These are phyloP conservation scores for Thraustochytrium sp. DNA, from an alignment of 352 stramenopile genomes.

Conservation along the genomic window DNA sequence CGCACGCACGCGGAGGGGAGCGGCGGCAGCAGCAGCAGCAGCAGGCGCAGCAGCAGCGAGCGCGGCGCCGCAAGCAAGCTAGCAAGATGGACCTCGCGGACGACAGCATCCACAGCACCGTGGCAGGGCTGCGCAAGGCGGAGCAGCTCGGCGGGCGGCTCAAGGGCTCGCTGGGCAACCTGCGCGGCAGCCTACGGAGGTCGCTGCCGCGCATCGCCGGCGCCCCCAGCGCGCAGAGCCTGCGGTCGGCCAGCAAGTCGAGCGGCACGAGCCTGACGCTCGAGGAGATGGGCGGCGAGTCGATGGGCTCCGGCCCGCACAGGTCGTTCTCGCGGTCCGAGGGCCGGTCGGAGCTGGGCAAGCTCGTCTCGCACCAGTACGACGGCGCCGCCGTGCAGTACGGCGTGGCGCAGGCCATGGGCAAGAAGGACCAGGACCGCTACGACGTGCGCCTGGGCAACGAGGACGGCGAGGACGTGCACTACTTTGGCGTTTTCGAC, in stretches of 20 bases:
- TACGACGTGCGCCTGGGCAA: constrained; percentile 20
- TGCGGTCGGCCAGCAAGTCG: background rate
- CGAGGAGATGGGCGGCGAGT: background rate
- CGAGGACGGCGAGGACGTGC: constrained; percentile 20
- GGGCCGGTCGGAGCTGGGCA: background rate
- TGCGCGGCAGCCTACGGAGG: background rate
- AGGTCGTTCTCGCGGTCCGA: background rate
- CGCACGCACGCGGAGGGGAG: background rate
- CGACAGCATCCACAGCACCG: constrained; percentile 18
- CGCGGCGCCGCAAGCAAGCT: background rate
- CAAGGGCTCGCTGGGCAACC: background rate
- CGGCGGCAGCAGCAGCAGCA: background rate
- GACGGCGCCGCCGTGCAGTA: background rate
- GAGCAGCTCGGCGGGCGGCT: background rate
- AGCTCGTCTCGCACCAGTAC: constrained; percentile 1
- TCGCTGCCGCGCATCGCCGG: background rate
- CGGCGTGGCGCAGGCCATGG: constrained; percentile 19
- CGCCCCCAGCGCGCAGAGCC: background rate
- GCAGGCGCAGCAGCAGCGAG: background rate
- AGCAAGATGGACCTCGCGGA: background rate
- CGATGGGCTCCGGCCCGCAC: background rate
- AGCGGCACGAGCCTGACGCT: background rate
- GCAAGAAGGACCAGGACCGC: constrained; percentile 42
- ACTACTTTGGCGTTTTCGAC: constrained; percentile 45
- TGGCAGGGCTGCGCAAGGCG: background rate